phyloP scores from a whole-genome alignment of 176 grass and related monocot species.

The Phoenix roebelenii region DNA sequence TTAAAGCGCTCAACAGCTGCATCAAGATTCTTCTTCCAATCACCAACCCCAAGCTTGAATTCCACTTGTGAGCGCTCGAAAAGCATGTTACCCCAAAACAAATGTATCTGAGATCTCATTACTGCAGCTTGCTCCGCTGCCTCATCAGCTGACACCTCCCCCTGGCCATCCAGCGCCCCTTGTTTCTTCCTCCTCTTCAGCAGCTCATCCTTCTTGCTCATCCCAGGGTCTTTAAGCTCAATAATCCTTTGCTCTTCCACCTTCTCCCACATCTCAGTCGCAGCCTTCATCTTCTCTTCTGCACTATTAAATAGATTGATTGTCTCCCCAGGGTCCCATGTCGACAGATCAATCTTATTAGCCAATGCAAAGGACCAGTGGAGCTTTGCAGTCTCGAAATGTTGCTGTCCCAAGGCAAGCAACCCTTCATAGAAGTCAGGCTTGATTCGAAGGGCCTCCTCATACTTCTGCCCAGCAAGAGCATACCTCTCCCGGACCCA shows the following conservation, averaged over 20 bases:
- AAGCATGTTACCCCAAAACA: slow-evolving; percentile 99
- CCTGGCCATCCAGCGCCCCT: slow-evolving; percentile 38
- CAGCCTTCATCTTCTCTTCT: slow-evolving; percentile 82
- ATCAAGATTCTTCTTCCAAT: slow-evolving; percentile 94
- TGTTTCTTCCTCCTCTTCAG: slow-evolving; percentile 66
- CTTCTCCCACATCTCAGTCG: slow-evolving; percentile 98
- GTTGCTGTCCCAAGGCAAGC: slow-evolving; percentile 93
- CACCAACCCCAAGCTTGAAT: slow-evolving; percentile 62
- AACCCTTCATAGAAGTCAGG: slow-evolving; percentile 96
- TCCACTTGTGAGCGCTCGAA: slow-evolving; percentile 97
- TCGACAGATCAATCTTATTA: slow-evolving; percentile 65
- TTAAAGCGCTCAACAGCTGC: slow-evolving; percentile 76
- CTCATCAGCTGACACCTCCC: slow-evolving; percentile 63
- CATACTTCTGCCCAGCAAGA: slow-evolving; percentile 67
- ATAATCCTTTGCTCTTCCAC: slow-evolving; percentile 71
- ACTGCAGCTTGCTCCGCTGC: slow-evolving; percentile 71
- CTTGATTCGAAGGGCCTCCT: slow-evolving; percentile 80
- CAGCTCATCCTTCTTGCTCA: slow-evolving; percentile 52
- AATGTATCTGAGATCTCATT: slow-evolving; percentile 95
- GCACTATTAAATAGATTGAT: slow-evolving; percentile 76
- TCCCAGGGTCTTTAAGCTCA: slow-evolving; percentile 55
- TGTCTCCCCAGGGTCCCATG: slow-evolving; percentile 76
- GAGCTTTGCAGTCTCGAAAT: slow-evolving; percentile 93
- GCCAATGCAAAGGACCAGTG: slow-evolving; percentile 94
- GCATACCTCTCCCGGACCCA: slow-evolving; percentile 76